These are phyloP conservation scores for Colletotrichum nymphaeae DNA, from an alignment of 2,329 filamentous ascomycete genomes.

Conservation along the genomic window DNA sequence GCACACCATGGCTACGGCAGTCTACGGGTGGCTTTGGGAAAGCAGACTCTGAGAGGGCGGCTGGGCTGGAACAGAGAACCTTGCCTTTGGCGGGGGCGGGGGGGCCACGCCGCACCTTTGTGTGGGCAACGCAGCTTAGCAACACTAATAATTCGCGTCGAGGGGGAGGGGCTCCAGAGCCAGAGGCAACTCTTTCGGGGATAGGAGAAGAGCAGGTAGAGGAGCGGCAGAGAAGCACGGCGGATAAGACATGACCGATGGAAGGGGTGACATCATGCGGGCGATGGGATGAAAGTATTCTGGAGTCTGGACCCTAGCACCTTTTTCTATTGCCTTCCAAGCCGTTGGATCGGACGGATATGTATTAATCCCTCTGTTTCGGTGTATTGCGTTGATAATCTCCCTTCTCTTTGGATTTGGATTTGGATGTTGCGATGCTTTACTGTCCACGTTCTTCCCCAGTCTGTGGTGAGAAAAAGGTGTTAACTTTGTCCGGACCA, in stretches of 20 bases:
- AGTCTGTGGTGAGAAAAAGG: too few relatives aligned
- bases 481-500: neutral
- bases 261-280: constrained; percentile 14
- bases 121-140: neutral
- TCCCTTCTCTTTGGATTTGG: neutral
- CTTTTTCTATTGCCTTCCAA: neutral
- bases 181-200: neutral
- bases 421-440: too few relatives aligned
- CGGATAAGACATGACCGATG: neutral
- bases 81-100: neutral
- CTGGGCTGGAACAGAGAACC: constrained; percentile 7
- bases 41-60: neutral
- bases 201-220: neutral
- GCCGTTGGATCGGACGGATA: neutral
- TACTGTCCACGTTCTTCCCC: too few relatives aligned
- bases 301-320: neutral
- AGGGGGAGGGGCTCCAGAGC: neutral
- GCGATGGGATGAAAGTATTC: neutral
- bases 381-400: neutral
- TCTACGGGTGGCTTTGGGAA: neutral
- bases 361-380: neutral
- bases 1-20: neutral
- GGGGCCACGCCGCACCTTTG: neutral
- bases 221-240: neutral
- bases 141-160: neutral